phyloP scores from a whole-genome alignment of 2,329 filamentous ascomycete genomes.

The Zasmidium citrigriseum region DNA sequence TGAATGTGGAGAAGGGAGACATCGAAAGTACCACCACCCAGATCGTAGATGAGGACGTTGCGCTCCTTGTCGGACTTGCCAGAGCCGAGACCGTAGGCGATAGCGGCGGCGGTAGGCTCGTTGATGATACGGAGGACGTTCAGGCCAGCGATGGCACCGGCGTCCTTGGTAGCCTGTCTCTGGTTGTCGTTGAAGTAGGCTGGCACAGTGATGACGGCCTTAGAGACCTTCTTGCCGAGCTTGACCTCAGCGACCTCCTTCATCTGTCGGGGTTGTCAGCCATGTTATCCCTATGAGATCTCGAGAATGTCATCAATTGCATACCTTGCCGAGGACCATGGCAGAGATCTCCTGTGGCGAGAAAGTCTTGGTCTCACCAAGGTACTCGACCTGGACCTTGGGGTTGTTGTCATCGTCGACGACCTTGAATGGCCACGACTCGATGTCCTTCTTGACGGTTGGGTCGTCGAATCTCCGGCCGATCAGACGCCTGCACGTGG shows the following conservation, averaged over 20 bases:
- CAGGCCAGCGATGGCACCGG: slow-evolving; percentile 93
- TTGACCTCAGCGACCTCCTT: slow-evolving; percentile 98
- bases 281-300: background rate
- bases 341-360: slow-evolving; percentile 98
- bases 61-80: slow-evolving; percentile 82
- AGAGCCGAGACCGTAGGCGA: slow-evolving; percentile 83
- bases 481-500: slow-evolving; percentile 78
- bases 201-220: slow-evolving; percentile 97
- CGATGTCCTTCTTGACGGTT: slow-evolving; percentile 97
- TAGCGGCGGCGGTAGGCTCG: slow-evolving; percentile 97
- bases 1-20: slow-evolving; percentile 98
- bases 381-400: slow-evolving; percentile 92
- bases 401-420: slow-evolving; percentile 85
- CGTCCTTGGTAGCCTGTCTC: slow-evolving; percentile 98
- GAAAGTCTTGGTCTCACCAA: slow-evolving; percentile 92
- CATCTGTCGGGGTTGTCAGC: slow-evolving; percentile 64
- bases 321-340: slow-evolving; percentile 97
- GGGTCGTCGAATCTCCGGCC: slow-evolving; percentile 93
- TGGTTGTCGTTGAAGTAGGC: slow-evolving; percentile 99
- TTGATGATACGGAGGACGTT: slow-evolving; percentile 99
- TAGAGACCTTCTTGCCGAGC: slow-evolving; percentile 97
- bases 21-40: slow-evolving; percentile 99
- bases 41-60: slow-evolving; percentile 99
- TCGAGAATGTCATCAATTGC: slow-evolving; percentile 17
- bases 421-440: slow-evolving; percentile 99